Percentiles rank a stretch among this genome's conserved stretches.
Evolutionary conservation across 345 rosid species (phyloP).

Genomic region (Gossypium bickii): DNA sequence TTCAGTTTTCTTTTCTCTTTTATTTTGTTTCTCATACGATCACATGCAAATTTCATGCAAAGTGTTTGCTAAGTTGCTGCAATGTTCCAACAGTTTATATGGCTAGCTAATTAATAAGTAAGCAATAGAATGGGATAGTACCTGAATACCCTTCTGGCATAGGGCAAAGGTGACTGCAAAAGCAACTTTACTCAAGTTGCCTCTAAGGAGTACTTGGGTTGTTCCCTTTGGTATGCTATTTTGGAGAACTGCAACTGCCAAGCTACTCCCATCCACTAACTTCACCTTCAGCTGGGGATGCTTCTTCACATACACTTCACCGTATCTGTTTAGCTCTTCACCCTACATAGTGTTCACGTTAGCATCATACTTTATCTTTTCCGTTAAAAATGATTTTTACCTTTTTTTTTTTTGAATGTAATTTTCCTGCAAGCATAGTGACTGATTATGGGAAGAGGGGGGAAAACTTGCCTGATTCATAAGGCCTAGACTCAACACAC

Average conservation of each 20-base stretch:
- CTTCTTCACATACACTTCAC: conserved; percentile 39
- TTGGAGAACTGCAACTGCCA: conserved; percentile 49
- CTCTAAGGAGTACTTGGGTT: conserved; percentile 40
- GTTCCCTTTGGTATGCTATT: conserved; percentile 55
- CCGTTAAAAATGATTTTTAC: neutral
- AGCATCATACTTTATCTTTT: neutral
- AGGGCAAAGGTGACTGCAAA: conserved; percentile 39
- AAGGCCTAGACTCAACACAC: conserved; percentile 57
- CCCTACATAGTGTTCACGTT: conserved; percentile 26
- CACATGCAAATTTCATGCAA: too few species aligned
- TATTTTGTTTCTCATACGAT: too few species aligned
- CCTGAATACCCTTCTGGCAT: conserved; percentile 49
- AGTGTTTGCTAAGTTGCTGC: too few species aligned
- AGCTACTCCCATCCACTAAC: conserved; percentile 65
- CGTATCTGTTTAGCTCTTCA: conserved; percentile 49
- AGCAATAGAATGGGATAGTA: conserved; percentile 27
- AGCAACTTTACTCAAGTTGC: conserved; percentile 50
- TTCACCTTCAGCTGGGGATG: conserved; percentile 25
- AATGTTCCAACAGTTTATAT: neutral
- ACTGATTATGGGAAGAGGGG: neutral
- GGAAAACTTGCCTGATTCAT: conserved; percentile 48
- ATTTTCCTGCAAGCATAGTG: neutral
- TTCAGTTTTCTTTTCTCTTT: too few species aligned
- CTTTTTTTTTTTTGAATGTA: neutral
- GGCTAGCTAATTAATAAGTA: neutral